Base-by-base conservation (phyloP, 352 stramenopile species). In the Phytophthora gonapodyides region DNA sequence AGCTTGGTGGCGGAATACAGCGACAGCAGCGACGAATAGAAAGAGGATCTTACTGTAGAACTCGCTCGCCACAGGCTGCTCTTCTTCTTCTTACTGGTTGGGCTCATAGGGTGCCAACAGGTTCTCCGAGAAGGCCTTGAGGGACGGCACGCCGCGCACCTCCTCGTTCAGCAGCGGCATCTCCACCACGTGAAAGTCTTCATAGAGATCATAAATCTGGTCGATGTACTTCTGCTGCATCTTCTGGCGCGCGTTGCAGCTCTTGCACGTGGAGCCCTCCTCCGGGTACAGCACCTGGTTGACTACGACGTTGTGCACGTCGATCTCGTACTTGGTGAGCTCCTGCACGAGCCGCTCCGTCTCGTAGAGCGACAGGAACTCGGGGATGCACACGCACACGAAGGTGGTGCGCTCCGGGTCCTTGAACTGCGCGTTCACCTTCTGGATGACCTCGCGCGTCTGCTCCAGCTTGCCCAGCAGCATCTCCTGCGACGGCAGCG, bases 191-290 rank as follows among this genome's bases (percentile, higher is more conserved):
- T 99, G 97, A 72, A 99, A 99, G 67, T 99, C 97, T 67, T 93
- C 86, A 78, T 99, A 99, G 35, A 99, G 78, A 80, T 99, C 97
- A 77, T 99, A 99, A 75, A 99, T 99, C 82, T 99, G 97, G 62
- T 98, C 96, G 67, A 99, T 98, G 83, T 99, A 99, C 80, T 99
- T 99, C 78, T 99, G 97, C 84, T 99, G 98, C 97, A 99, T 99
- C 75, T 97, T 94, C 66, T 99, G 98, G 67, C 98, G 89, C 15
- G 97, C 94, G 50, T 91, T 84, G 72, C 97, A 98, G 88, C 98
- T 99, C 67, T 87, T 90, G 78, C 87, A 95, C 27, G 68, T 78
- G 45, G 82, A 88, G 41, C 67, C 73, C 40, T 82, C 72, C 44
- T 90, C 83, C 16, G 91, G 94, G 71, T 98, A 98, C 31, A 99